These are phyloP conservation scores for Crithidia sp. DNA, from an alignment of 208 protist genomes.

Conservation along the genomic window DNA sequence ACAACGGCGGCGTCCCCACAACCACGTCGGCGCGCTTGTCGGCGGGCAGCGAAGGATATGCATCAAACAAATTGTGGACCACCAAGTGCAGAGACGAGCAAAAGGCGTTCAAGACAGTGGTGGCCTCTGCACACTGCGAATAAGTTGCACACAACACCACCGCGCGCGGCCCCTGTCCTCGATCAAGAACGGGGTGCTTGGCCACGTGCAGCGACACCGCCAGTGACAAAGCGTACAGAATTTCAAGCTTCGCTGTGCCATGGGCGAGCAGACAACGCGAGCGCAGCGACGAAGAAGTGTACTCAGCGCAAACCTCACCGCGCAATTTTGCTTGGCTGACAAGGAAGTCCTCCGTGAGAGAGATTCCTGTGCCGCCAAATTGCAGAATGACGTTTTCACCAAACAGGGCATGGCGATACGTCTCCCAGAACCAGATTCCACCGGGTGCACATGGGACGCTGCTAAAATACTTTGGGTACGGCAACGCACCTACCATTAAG, in stretches of 20 bases:
- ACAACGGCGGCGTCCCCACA: conserved; percentile 72
- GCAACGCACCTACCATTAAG: conserved; percentile 37
- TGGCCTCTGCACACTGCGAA: conserved; percentile 72
- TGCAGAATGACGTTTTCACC: conserved; percentile 61
- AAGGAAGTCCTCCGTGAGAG: conserved; percentile 62
- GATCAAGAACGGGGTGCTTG: conserved; percentile 66
- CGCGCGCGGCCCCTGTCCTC: conserved; percentile 64
- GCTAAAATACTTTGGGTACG: conserved; percentile 1
- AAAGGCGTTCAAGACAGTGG: conserved; percentile 52
- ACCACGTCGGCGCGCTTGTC: conserved; percentile 74
- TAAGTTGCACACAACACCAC: conserved; percentile 77
- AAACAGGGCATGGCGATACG: conserved; percentile 63
- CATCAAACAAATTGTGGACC: conserved; percentile 82
- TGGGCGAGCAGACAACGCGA: conserved; percentile 23
- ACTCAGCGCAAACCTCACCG: conserved; percentile 8
- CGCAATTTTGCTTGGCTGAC: conserved; percentile 54
- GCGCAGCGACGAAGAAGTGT: not conserved
- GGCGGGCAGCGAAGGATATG: conserved; percentile 60
- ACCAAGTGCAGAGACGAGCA: conserved; percentile 69
- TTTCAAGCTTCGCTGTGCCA: conserved; percentile 64
- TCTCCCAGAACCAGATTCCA: conserved; percentile 80
- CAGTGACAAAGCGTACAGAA: conserved; percentile 58
- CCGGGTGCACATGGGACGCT: conserved; percentile 30
- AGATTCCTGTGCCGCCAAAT: conserved; percentile 59
- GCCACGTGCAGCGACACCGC: conserved; percentile 66